phyloP scores from a whole-genome alignment of 164 flowering plant species.

The Magnolia changhungtana region DNA sequence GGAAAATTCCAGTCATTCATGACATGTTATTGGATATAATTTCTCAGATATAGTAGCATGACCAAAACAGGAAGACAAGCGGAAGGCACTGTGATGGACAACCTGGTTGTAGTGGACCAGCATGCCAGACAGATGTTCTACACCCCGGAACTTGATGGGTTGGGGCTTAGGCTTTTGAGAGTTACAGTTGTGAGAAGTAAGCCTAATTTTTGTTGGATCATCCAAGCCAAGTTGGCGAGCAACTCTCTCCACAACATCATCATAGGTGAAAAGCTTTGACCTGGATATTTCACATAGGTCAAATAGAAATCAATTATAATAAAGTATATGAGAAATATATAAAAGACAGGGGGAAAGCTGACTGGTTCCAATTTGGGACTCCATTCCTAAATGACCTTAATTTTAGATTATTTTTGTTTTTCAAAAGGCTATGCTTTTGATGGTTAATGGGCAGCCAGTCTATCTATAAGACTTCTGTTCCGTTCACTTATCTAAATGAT shows the following conservation, averaged over 20 bases:
- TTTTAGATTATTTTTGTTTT: too few relatives aligned
- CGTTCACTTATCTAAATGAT: too few relatives aligned
- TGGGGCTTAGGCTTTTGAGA: slow-evolving; percentile 96
- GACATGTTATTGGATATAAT: background rate
- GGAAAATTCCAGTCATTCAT: background rate
- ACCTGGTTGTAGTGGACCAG: slow-evolving; percentile 93
- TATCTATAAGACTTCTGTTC: too few relatives aligned
- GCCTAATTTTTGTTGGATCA: slow-evolving; percentile 89
- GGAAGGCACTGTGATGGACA: background rate
- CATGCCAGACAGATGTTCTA: slow-evolving; percentile 86
- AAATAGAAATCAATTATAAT: background rate
- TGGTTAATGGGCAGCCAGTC: too few relatives aligned
- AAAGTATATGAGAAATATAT: background rate
- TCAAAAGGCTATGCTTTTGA: too few relatives aligned
- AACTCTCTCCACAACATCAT: slow-evolving; percentile 90
- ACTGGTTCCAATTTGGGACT: too few relatives aligned
- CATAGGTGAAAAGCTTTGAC: slow-evolving; percentile 79
- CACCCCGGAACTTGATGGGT: slow-evolving; percentile 84
- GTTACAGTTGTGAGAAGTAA: slow-evolving; percentile 91
- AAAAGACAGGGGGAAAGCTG: background rate
- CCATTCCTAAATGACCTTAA: too few relatives aligned
- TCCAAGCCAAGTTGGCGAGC: slow-evolving; percentile 74
- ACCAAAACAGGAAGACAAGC: background rate
- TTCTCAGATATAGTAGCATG: background rate
- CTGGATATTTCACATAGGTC: slow-evolving; percentile 31